phyloP scores from a whole-genome alignment of 2,329 filamentous ascomycete genomes.

The Alternaria brassicicola region DNA sequence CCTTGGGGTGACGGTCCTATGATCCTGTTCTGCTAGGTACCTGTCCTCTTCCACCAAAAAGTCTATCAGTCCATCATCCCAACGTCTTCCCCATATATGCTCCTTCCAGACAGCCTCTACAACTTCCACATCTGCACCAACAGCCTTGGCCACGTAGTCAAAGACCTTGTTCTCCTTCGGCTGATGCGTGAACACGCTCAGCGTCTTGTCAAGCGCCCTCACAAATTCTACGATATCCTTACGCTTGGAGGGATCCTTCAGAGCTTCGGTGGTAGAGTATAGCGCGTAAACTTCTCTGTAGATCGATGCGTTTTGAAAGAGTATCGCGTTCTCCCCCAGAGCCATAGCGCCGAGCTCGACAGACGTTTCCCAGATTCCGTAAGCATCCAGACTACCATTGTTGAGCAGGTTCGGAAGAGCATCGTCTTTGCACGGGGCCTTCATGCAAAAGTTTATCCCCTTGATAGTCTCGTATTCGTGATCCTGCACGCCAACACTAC shows the following conservation, averaged over 20 bases:
- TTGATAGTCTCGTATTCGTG: conserved; percentile 23
- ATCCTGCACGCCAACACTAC: conserved; percentile 22
- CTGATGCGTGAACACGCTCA: conserved; percentile 22
- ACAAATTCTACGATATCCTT: conserved; percentile 35
- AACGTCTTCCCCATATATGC: conserved; percentile 32
- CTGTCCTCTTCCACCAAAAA: conserved; percentile 33
- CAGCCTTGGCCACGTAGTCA: conserved; percentile 21
- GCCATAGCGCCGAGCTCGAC: conserved; percentile 29
- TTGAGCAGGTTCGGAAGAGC: conserved; percentile 27
- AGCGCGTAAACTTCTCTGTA: conserved; percentile 37
- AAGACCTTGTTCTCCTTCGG: conserved; percentile 21
- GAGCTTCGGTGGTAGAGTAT: conserved; percentile 31
- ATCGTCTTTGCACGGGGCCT: conserved; percentile 24
- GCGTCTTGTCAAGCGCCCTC: conserved; percentile 30
- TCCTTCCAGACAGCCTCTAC: conserved; percentile 32
- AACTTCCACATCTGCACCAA: conserved; percentile 24
- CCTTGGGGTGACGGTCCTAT: conserved; percentile 15
- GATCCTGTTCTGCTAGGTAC: conserved; percentile 28
- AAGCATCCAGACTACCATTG: conserved; percentile 26
- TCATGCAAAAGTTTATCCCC: conserved; percentile 31
- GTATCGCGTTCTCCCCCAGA: conserved; percentile 22
- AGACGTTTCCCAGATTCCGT: conserved; percentile 37
- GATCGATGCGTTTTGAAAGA: conserved; percentile 29
- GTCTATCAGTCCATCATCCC: conserved; percentile 25
- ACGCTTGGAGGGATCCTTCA: conserved; percentile 23